These are phyloP conservation scores for Pulveroboletus frians DNA, from an alignment of 768 basidiomycete genomes.

Conservation along the genomic window DNA sequence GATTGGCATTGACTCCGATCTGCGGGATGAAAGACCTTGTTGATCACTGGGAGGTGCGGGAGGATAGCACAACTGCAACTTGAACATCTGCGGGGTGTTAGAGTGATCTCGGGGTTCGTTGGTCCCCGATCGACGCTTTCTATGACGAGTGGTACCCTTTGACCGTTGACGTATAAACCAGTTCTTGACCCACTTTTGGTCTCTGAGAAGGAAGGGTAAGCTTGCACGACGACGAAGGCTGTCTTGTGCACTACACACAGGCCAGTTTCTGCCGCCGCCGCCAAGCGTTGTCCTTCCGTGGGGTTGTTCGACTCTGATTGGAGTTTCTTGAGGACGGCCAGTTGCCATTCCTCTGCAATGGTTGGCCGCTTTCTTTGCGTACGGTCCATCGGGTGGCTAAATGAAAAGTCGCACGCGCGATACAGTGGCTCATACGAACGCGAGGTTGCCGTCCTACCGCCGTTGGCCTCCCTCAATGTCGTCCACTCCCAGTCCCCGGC, in stretches of 20 bases:
- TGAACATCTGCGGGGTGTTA: slow-evolving; percentile 12
- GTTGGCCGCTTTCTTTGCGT: slow-evolving; percentile 9
- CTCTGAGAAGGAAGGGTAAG: slow-evolving; percentile 14
- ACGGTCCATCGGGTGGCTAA: slow-evolving; percentile 3
- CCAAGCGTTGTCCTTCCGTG: slow-evolving; percentile 18
- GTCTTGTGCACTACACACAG: slow-evolving; percentile 22
- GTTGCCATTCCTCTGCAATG: slow-evolving; percentile 26
- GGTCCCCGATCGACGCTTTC: not conserved
- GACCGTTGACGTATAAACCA: slow-evolving; percentile 30
- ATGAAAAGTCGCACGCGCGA: slow-evolving; percentile 16
- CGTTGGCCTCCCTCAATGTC: slow-evolving; percentile 5
- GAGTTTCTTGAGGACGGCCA: slow-evolving; percentile 26
- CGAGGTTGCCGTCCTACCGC: not conserved
- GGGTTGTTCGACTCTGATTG: slow-evolving; percentile 20
- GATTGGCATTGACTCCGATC: slow-evolving; percentile 2
- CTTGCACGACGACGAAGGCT: not conserved
- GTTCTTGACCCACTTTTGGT: slow-evolving; percentile 27
- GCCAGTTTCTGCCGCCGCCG: slow-evolving; percentile 25
- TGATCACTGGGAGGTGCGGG: not conserved
- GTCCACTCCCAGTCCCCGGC: not conserved
- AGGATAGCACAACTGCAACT: slow-evolving; percentile 2
- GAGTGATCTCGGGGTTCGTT: not conserved
- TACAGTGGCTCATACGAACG: no score
- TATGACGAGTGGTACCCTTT: slow-evolving; percentile 12
- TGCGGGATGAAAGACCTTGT: not conserved